Conservation (phyloP, 179 eudicot species). For the Beta lomatogona region DNA sequence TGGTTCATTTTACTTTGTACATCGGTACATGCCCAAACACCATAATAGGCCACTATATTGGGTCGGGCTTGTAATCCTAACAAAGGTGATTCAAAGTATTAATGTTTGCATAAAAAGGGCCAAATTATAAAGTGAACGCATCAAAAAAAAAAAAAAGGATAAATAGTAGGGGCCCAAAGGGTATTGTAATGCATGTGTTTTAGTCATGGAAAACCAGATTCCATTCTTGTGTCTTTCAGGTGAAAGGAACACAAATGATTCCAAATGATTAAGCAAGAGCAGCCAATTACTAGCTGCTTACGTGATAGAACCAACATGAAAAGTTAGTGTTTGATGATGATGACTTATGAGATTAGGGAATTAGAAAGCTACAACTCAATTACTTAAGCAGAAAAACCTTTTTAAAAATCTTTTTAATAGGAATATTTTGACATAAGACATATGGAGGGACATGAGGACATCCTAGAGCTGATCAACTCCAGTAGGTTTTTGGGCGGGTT, state of each 20-base stretch:
- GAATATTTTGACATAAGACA: no score
- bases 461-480: no score
- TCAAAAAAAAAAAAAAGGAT: neutral
- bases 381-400: neutral
- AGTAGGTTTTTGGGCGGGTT: no score
- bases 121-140: neutral
- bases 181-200: neutral
- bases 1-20: no score
- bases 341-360: neutral
- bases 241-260: slow-evolving; percentile 10
- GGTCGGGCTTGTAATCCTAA: no score
- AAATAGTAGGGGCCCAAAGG: neutral
- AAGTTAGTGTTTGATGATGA: neutral
- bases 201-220: neutral
- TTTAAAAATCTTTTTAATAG: no score
- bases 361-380: neutral
- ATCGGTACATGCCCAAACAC: no score
- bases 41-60: neutral
- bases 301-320: slow-evolving; percentile 8
- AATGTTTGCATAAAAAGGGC: no score
- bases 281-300: slow-evolving; percentile 14
- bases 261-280: slow-evolving; percentile 2
- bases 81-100: no score
- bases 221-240: neutral
- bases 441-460: no score